Percentiles rank a stretch among this genome's conserved stretches.
These are phyloP conservation scores for Ustilago esculenta DNA, from an alignment of 1,284 basidiomycete species.

Conservation along the genomic window DNA sequence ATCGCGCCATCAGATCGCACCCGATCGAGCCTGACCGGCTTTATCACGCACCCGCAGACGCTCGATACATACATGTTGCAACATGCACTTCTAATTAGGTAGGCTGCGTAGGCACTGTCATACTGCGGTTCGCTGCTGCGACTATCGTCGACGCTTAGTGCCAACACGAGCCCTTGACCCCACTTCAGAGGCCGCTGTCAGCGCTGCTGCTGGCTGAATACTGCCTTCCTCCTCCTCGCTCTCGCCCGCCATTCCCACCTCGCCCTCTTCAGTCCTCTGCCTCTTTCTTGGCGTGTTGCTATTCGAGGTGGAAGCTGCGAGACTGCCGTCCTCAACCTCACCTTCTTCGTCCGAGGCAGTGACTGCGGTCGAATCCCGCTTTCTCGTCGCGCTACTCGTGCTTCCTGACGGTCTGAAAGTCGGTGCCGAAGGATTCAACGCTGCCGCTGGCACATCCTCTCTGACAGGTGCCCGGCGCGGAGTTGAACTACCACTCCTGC, in stretches of 20 bases:
- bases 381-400: slow-evolving; percentile 6
- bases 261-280: slow-evolving; percentile 39
- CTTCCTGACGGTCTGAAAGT: slow-evolving; percentile 17
- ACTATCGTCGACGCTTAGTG: slow-evolving; percentile 19
- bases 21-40: too few relatives aligned
- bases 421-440: slow-evolving; percentile 23
- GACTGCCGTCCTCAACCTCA: slow-evolving; percentile 20
- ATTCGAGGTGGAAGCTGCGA: slow-evolving; percentile 13
- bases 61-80: too few relatives aligned
- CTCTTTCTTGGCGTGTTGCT: slow-evolving; percentile 44
- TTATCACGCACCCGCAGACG: too few relatives aligned
- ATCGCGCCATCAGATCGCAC: too few relatives aligned
- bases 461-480: background rate
- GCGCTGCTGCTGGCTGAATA: slow-evolving; percentile 19
- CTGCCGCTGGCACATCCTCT: background rate
- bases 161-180: slow-evolving; percentile 6
- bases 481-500: slow-evolving; percentile 19
- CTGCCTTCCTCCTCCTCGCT: slow-evolving; percentile 47
- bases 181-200: background rate
- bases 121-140: background rate
- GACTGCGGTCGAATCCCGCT: slow-evolving; percentile 31
- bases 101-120: too few relatives aligned
- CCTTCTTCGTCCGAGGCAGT: slow-evolving; percentile 39
- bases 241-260: slow-evolving; percentile 17
- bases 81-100: too few relatives aligned